Evolutionary conservation across 2,329 filamentous ascomycete species (phyloP).

Genomic region (Alternaria consortialis): DNA sequence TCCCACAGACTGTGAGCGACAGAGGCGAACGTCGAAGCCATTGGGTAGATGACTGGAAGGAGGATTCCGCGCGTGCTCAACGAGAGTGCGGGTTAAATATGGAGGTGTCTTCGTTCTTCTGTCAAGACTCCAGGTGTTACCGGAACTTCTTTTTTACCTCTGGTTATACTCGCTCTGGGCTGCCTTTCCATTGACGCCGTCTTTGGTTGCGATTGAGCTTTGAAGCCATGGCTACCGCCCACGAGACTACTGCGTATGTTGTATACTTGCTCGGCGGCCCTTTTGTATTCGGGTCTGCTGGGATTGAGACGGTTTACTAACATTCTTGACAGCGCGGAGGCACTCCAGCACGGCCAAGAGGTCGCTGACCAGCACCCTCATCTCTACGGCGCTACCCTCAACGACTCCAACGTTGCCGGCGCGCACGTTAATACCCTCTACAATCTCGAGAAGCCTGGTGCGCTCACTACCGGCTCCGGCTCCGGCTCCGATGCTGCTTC

Average conservation of each 20-base stretch:
- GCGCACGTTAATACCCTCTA: conserved; percentile 13
- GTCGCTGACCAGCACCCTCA: conserved; percentile 42
- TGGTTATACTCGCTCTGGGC: conserved; percentile 10
- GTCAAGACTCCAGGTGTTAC: conserved; percentile 20
- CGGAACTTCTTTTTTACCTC: conserved; percentile 10
- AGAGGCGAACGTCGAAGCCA: conserved; percentile 25
- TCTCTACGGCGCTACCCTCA: conserved; percentile 38
- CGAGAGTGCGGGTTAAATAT: conserved; percentile 37
- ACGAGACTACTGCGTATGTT: conserved; percentile 44
- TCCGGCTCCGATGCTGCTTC: conserved; percentile 27
- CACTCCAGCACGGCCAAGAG: conserved; percentile 41
- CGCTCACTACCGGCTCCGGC: neutral
- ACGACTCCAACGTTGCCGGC: conserved; percentile 27
- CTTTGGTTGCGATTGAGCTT: conserved; percentile 18
- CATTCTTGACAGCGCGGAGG: conserved; percentile 35
- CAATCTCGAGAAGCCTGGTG: conserved; percentile 27
- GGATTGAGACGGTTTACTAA: conserved; percentile 8
- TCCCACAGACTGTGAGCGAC: conserved; percentile 15
- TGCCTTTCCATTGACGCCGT: conserved; percentile 19
- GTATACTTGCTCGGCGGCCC: neutral
- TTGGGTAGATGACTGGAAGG: conserved; percentile 15
- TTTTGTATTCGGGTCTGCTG: neutral
- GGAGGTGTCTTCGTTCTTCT: conserved; percentile 23
- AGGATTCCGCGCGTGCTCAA: conserved; percentile 9
- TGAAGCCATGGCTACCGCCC: conserved; percentile 35